Conservation (phyloP, 2,329 filamentous ascomycete genomes). For the Cercospora sesami region DNA sequence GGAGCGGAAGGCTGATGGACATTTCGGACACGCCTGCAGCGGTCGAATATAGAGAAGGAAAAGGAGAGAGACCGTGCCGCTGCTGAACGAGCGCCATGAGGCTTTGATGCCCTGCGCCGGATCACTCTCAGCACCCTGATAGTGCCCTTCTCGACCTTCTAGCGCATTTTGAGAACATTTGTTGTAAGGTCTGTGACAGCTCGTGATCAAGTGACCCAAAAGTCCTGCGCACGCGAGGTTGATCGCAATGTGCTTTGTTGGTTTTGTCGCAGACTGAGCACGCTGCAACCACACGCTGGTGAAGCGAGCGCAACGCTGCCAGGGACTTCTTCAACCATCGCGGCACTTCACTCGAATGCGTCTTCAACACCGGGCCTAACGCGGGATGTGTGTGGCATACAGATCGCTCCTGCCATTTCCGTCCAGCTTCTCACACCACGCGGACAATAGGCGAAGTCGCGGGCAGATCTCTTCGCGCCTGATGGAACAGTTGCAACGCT, state of each 20-base stretch:
- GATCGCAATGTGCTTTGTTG: slow-evolving; percentile 1
- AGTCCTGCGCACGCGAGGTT: slow-evolving; percentile 2
- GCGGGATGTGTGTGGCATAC: not conserved
- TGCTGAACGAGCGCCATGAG: not conserved
- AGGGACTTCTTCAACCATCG: not conserved
- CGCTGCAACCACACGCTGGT: not conserved
- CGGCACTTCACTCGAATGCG: not conserved
- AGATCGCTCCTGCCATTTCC: not conserved
- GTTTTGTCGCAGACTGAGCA: not conserved
- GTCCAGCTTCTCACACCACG: not conserved
- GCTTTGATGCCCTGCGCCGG: slow-evolving; percentile 1
- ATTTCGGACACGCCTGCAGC: not conserved
- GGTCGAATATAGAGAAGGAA: not conserved
- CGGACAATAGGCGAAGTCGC: not conserved
- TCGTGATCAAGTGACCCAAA: not conserved
- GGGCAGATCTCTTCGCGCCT: not conserved
- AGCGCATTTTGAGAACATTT: not conserved
- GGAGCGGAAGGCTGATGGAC: slow-evolving; percentile 8
- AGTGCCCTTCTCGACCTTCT: not conserved
- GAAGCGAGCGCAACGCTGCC: slow-evolving; percentile 4
- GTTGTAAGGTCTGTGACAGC: not conserved
- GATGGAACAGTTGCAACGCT: not conserved
- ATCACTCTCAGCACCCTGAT: not conserved
- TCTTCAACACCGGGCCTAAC: not conserved
- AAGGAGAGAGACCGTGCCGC: not conserved